Evolutionary conservation across 2,329 filamentous ascomycete genomes (phyloP).

Genomic region (Fusarium sterilihyphosum): DNA sequence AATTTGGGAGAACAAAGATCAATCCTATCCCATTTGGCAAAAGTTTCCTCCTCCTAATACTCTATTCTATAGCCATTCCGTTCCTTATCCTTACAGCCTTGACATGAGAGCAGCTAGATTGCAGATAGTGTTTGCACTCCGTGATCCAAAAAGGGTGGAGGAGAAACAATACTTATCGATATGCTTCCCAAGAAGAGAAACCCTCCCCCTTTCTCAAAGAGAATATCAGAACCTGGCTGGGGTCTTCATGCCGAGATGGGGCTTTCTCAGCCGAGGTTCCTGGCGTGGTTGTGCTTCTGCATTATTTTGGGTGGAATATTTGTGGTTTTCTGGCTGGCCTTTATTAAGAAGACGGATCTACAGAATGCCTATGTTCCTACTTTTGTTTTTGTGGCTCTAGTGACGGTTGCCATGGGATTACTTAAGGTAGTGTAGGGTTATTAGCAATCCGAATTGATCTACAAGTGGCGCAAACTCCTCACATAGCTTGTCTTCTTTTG

Average conservation of each 20-base stretch:
- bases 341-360: rapidly evolving
- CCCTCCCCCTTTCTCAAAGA: not conserved
- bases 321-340: not conserved
- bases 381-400: rapidly evolving
- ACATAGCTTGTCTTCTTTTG: rapidly evolving
- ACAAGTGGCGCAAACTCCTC: too few relatives aligned
- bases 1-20: rapidly evolving
- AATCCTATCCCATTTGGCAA: rapidly evolving
- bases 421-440: not conserved
- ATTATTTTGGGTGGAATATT: not conserved
- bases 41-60: rapidly evolving
- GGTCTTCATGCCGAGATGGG: not conserved
- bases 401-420: not conserved
- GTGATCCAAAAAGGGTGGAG: not conserved
- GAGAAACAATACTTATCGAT: not conserved
- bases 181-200: not conserved
- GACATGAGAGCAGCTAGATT: not conserved
- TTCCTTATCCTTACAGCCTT: not conserved
- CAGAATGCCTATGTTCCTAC: not conserved
- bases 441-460: too few relatives aligned
- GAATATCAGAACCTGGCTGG: not conserved
- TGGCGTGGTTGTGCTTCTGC: not conserved
- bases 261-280: not conserved
- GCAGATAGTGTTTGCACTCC: rapidly evolving
- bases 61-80: not conserved